phyloP scores from a whole-genome alignment of 768 basidiomycete genomes.

The button mushroom (Agaricus bisporus) region DNA sequence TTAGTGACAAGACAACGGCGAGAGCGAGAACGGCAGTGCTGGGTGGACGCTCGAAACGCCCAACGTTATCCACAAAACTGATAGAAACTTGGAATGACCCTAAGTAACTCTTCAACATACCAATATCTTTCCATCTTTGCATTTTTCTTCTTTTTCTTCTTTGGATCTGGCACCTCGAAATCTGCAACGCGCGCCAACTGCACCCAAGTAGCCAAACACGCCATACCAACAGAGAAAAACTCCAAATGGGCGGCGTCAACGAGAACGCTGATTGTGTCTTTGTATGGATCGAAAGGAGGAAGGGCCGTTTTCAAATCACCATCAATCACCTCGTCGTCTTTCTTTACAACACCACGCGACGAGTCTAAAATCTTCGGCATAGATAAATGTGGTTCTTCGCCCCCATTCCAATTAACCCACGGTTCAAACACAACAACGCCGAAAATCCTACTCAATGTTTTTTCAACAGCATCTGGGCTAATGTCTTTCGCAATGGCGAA shows the following conservation, averaged over 20 bases:
- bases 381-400: constrained; percentile 27
- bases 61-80: constrained; percentile 9
- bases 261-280: constrained; percentile 56
- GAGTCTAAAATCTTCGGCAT: constrained; percentile 30
- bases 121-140: constrained; percentile 31
- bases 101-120: constrained; percentile 37
- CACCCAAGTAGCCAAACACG: constrained; percentile 61
- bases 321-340: constrained; percentile 5
- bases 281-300: constrained; percentile 42
- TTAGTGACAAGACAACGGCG: neutral
- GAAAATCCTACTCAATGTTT: constrained; percentile 29
- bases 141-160: constrained; percentile 34
- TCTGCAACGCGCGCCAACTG: constrained; percentile 44
- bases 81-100: constrained; percentile 35
- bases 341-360: constrained; percentile 24
- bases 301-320: constrained; percentile 17
- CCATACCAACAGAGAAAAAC: constrained; percentile 46
- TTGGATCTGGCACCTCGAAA: constrained; percentile 15
- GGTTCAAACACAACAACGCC: constrained; percentile 33
- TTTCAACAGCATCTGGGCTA: constrained; percentile 28
- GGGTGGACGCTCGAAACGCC: constrained; percentile 1
- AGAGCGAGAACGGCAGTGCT: constrained; percentile 1
- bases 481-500: constrained; percentile 12
- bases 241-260: constrained; percentile 40
- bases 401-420: constrained; percentile 37